Base-by-base conservation (phyloP, 495 filamentous ascomycete species). In the Neurospora sp. region DNA sequence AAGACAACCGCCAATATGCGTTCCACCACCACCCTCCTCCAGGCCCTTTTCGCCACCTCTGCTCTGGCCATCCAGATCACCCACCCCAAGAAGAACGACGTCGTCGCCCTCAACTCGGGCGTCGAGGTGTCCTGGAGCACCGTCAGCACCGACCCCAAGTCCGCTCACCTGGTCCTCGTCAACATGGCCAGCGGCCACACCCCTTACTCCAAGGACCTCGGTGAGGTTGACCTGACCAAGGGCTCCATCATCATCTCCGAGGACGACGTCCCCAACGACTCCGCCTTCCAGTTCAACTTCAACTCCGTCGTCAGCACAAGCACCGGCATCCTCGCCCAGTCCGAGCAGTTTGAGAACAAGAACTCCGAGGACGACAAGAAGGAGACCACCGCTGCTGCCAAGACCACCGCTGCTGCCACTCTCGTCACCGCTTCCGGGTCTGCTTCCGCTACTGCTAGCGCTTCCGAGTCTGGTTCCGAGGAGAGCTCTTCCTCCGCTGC, bases 281-380 rank as follows among this genome's bases (percentile, higher is more conserved):
- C 54, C 1, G 74, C 41, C 39, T 80, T 74, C 74, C 79, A 80
- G 78, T 79, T 80, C 76, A 80, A 80, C 76, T 72, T 80, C 69
- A 71, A 79, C 76, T 78, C 76, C 78, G 66, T 78, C 70, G 42
- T 72, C 7, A 5, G 39, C 23, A 31, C 70, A 23, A 80, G 77
- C 76, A 77, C 73, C 31, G 79, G 79, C 62, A 80, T 80, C 72
- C 75, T 80, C 12, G 79, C 79, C 54, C 79, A 80, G 76, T 77
- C 76, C 38, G 74, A 74, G 74, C 79, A 80, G 76, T 80, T 80
- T 69, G 72, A 79, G 74, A 66, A 75, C 49, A 71, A 72, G 71
- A 41, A 18, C n/a, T 20, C 70, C 16, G 70, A 71, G 40, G 71
- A 71, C n/a, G 42, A 71, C 6, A 69, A 69, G 69, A 69, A 69